phyloP scores from a whole-genome alignment of 345 rosid genomes.

The Odontarrhena argentea region DNA sequence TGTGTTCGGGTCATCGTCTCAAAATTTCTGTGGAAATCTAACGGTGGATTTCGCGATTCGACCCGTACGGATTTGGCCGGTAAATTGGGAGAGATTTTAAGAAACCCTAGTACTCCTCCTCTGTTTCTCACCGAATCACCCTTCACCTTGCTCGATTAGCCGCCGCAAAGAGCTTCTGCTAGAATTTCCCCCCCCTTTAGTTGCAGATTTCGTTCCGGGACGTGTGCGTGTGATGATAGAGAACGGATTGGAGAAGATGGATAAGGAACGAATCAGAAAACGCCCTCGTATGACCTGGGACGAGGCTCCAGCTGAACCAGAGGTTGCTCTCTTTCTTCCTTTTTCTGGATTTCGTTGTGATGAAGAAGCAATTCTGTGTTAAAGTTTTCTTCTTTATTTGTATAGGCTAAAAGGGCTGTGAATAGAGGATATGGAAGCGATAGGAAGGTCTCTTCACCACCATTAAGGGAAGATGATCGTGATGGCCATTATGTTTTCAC shows the following conservation, averaged over 20 bases:
- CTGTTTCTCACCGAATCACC: conserved; percentile 5
- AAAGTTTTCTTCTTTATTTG: conserved; percentile 25
- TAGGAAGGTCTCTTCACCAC: conserved; percentile 53
- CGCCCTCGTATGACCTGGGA: conserved; percentile 77
- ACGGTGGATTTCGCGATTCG: conserved; percentile 17
- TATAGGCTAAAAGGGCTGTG: conserved; percentile 52
- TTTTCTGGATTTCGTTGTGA: neutral
- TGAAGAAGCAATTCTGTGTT: too few relatives aligned
- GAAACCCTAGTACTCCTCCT: conserved; percentile 28
- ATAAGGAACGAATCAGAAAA: conserved; percentile 56
- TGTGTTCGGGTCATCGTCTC: neutral
- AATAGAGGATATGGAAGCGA: conserved; percentile 39
- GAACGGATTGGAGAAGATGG: conserved; percentile 45
- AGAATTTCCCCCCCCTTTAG: conserved; percentile 29
- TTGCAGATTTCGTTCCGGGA: conserved; percentile 29
- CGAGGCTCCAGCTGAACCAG: conserved; percentile 55
- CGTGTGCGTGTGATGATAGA: conserved; percentile 28
- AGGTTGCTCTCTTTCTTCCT: conserved; percentile 45
- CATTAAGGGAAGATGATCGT: conserved; percentile 64
- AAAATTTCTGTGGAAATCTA: neutral
- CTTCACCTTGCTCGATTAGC: conserved; percentile 11
- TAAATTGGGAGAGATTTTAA: conserved; percentile 25
- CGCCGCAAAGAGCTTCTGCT: conserved; percentile 29
- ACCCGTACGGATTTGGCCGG: conserved; percentile 16
- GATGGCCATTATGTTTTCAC: conserved; percentile 71